These are phyloP conservation scores for Trichoderma sp. DNA, from an alignment of 2,329 filamentous ascomycete species.

Conservation along the genomic window DNA sequence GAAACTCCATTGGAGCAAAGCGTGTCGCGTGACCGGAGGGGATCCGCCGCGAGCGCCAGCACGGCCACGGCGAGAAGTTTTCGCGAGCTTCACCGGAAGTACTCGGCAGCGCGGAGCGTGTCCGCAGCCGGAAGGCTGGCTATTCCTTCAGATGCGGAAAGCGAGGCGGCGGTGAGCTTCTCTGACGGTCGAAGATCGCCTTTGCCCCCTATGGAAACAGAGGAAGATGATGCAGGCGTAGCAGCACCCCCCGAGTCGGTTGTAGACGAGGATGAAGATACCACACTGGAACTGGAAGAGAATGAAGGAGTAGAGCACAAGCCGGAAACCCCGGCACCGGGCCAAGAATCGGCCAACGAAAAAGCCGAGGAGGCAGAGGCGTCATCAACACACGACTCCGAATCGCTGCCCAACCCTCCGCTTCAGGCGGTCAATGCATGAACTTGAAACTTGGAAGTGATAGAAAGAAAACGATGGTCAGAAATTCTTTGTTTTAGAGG, in stretches of 20 bases:
- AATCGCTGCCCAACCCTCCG: constrained; percentile 32
- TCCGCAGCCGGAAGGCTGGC: constrained; percentile 43
- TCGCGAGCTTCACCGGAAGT: constrained; percentile 60
- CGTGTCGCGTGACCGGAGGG: constrained; percentile 49
- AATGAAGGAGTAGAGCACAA: constrained; percentile 24
- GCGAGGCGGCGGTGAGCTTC: constrained; percentile 58
- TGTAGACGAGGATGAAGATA: constrained; percentile 12
- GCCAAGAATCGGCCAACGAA: constrained; percentile 23
- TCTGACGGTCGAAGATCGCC: constrained; percentile 59
- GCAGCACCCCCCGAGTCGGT: neutral
- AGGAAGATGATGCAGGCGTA: constrained; percentile 21
- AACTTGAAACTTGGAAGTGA: constrained; percentile 13
- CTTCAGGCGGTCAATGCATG: constrained; percentile 37
- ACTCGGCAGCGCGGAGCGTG: constrained; percentile 47
- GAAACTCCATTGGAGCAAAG: constrained; percentile 42
- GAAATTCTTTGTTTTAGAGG: constrained; percentile 10
- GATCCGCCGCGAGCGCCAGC: constrained; percentile 63
- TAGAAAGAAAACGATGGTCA: constrained; percentile 20
- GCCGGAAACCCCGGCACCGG: constrained; percentile 28
- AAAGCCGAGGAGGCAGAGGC: constrained; percentile 32
- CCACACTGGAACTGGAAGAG: constrained; percentile 6
- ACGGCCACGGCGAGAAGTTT: constrained; percentile 67
- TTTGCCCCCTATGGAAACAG: constrained; percentile 50
- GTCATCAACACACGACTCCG: constrained; percentile 28
- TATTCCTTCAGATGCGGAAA: constrained; percentile 57